phyloP scores from a whole-genome alignment of 805 yeast genomes.

The Starmerella ratchasimensis region DNA sequence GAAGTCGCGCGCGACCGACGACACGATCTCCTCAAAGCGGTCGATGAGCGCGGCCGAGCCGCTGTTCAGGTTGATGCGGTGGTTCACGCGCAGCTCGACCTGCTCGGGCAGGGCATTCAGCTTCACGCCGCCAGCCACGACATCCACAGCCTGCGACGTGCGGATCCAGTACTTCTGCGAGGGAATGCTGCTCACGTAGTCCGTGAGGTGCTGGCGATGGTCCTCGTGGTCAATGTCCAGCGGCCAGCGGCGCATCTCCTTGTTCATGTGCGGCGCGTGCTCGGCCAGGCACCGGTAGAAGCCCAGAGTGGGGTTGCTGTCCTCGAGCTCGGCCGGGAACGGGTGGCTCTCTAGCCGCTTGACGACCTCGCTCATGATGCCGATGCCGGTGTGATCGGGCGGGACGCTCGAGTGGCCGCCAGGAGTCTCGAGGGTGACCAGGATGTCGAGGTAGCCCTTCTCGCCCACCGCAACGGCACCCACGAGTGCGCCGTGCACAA shows the following conservation, averaged over 20 bases:
- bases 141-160: conserved; percentile 58
- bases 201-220: conserved; percentile 11
- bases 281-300: conserved; percentile 50
- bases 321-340: conserved; percentile 37
- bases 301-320: conserved; percentile 46
- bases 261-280: conserved; percentile 13
- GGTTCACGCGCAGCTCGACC: conserved; percentile 42
- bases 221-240: conserved; percentile 13
- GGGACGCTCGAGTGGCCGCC: conserved; percentile 78
- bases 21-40: conserved; percentile 25
- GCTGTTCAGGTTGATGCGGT: conserved; percentile 49
- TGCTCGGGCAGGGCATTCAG: conserved; percentile 65
- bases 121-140: conserved; percentile 59
- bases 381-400: conserved; percentile 71
- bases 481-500: conserved; percentile 35
- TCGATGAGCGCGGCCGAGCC: conserved; percentile 32
- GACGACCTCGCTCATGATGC: conserved; percentile 50
- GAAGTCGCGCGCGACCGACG: conserved; percentile 34
- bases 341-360: conserved; percentile 44
- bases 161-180: conserved; percentile 32
- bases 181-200: conserved; percentile 12
- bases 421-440: conserved; percentile 40
- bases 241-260: conserved; percentile 12
- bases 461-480: conserved; percentile 48
- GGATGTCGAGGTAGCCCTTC: conserved; percentile 43